These are phyloP conservation scores for Leucogyrophana mollusca DNA, from an alignment of 768 basidiomycete species.

Conservation along the genomic window DNA sequence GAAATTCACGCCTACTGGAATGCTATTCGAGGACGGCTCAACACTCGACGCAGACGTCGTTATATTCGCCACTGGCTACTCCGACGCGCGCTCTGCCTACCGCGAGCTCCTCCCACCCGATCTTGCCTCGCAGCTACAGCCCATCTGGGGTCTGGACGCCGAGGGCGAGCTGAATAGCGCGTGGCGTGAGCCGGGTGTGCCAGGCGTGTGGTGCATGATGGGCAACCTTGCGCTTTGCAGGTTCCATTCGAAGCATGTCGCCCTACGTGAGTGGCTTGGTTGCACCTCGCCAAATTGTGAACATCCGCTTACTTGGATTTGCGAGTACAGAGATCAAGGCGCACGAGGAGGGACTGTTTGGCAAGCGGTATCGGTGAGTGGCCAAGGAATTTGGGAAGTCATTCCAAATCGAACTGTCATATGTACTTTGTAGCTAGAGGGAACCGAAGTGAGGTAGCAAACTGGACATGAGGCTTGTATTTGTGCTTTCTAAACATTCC, in stretches of 20 bases:
- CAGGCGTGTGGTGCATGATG: conserved; percentile 54
- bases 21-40: conserved; percentile 41
- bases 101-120: conserved; percentile 17
- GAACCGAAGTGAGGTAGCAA: too few species aligned
- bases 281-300: background rate
- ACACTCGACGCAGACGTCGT: conserved; percentile 47
- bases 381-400: too few species aligned
- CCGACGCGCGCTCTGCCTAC: conserved; percentile 16
- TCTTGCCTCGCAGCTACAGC: conserved; percentile 17
- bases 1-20: conserved; percentile 35
- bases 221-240: conserved; percentile 63
- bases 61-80: conserved; percentile 50
- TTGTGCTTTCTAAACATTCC: too few species aligned
- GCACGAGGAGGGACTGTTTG: conserved; percentile 49
- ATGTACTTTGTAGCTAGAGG: too few species aligned
- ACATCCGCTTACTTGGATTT: background rate
- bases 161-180: conserved; percentile 27
- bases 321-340: conserved; percentile 62
- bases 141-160: conserved; percentile 28
- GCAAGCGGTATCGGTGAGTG: conserved; percentile 18
- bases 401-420: too few species aligned
- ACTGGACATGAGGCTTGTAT: too few species aligned
- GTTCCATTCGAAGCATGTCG: conserved; percentile 67
- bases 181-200: background rate
- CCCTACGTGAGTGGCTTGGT: conserved; percentile 49